These are phyloP conservation scores for Fraxinus anomala DNA, from an alignment of 257 asterid genomes.

Conservation along the genomic window DNA sequence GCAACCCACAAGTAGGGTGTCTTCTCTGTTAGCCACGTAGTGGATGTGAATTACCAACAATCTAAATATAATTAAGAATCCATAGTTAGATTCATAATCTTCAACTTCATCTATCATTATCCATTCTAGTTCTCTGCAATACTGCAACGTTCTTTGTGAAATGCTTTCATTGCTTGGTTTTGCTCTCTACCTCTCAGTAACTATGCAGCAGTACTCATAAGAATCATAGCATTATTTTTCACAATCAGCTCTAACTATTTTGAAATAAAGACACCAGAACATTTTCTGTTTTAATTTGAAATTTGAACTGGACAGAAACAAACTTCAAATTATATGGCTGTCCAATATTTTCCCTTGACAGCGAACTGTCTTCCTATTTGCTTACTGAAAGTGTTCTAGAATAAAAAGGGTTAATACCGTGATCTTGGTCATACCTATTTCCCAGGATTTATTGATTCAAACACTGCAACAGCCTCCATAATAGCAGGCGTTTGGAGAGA, in stretches of 20 bases:
- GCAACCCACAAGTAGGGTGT: background rate
- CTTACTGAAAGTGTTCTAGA: conserved; percentile 7
- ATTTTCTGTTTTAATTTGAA: too few relatives aligned
- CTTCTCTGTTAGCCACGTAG: background rate
- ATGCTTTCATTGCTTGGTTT: background rate
- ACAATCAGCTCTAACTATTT: background rate
- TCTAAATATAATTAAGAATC: background rate
- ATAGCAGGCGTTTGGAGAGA: background rate
- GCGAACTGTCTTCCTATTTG: background rate
- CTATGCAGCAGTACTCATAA: background rate
- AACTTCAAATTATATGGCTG: background rate
- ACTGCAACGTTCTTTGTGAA: background rate
- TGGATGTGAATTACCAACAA: background rate
- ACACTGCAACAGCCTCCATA: background rate
- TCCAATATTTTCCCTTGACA: background rate
- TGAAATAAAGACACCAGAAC: background rate
- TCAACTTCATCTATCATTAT: background rate
- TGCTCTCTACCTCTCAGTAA: background rate
- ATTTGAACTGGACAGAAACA: background rate
- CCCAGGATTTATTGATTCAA: background rate
- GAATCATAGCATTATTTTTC: background rate
- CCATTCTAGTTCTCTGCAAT: background rate
- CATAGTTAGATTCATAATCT: background rate
- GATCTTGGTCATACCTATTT: background rate
- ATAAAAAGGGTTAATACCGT: background rate